Evolutionary conservation across 2,329 filamentous ascomycete genomes (phyloP).

Genomic region (Colletotrichum plurivorum): DNA sequence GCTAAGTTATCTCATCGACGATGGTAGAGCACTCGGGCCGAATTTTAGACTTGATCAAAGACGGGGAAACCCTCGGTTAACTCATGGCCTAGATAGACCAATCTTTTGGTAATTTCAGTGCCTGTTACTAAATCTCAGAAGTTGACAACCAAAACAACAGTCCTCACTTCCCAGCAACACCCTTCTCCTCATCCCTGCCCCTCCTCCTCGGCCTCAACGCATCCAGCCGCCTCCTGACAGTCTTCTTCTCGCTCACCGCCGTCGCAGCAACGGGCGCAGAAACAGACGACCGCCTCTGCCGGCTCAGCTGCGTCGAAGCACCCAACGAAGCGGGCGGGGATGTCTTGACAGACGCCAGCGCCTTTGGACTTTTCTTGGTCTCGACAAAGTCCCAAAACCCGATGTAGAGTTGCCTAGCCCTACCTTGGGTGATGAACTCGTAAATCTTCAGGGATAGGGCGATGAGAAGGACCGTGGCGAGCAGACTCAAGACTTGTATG

Average conservation of each 20-base stretch:
- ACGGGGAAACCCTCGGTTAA: too few species aligned
- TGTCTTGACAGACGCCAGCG: neutral
- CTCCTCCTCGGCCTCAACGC: slow-evolving; percentile 2
- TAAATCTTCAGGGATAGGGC: slow-evolving; percentile 36
- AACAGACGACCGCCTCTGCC: slow-evolving; percentile 19
- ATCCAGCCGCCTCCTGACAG: slow-evolving; percentile 20
- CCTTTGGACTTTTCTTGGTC: neutral
- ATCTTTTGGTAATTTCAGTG: too few species aligned
- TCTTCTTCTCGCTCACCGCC: slow-evolving; percentile 17
- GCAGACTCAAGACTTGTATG: slow-evolving; percentile 29
- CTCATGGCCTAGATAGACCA: too few species aligned
- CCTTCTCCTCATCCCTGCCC: slow-evolving; percentile 28
- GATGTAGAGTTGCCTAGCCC: neutral
- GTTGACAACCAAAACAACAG: neutral
- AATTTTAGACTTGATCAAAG: too few species aligned
- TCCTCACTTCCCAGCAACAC: neutral
- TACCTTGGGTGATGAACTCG: slow-evolving; percentile 31
- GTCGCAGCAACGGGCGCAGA: slow-evolving; percentile 21
- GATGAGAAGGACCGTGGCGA: slow-evolving; percentile 37
- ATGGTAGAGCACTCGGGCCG: too few species aligned
- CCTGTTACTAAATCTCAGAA: neutral
- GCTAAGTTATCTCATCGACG: too few species aligned
- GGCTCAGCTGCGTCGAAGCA: slow-evolving; percentile 29
- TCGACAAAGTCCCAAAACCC: neutral
- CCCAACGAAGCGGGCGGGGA: slow-evolving; percentile 24